Conservation (phyloP, 2,329 filamentous ascomycete species). For the Trichophyton schoenleinii region DNA sequence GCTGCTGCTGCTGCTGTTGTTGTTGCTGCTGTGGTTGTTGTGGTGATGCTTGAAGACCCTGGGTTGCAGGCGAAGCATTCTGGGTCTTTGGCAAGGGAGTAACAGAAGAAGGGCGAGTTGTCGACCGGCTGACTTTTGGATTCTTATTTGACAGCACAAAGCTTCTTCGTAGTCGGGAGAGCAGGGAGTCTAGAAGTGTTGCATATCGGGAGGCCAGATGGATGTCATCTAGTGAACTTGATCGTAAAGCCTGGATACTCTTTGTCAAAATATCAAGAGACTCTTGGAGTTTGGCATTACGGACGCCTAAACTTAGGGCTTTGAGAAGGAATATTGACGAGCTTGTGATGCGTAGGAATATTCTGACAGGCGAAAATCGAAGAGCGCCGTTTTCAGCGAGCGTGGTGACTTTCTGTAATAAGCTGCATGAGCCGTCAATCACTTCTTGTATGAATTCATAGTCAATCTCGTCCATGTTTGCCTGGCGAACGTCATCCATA, state of each 20-base stretch:
- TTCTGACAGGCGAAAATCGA: conserved; percentile 42
- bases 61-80: neutral
- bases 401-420: conserved; percentile 38
- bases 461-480: conserved; percentile 38
- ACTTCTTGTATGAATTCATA: conserved; percentile 46
- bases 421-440: conserved; percentile 42
- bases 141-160: conserved; percentile 25
- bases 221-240: conserved; percentile 40
- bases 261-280: conserved; percentile 38
- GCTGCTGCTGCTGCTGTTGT: conserved; percentile 4
- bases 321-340: conserved; percentile 44
- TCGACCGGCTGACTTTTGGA: conserved; percentile 18
- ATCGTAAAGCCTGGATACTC: conserved; percentile 37
- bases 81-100: conserved; percentile 19
- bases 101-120: conserved; percentile 21
- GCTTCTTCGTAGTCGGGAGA: conserved; percentile 29
- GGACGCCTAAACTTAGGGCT: conserved; percentile 38
- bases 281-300: conserved; percentile 38
- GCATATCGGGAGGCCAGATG: conserved; percentile 41
- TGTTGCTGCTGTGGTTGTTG: neutral
- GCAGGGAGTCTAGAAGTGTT: conserved; percentile 36
- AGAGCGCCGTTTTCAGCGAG: conserved; percentile 36
- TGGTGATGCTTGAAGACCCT: neutral
- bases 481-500: conserved; percentile 27
- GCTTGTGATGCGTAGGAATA: conserved; percentile 43